Conservation (phyloP, 192 early-diverging fungal genomes). For the Paraglomus brasilianum region DNA sequence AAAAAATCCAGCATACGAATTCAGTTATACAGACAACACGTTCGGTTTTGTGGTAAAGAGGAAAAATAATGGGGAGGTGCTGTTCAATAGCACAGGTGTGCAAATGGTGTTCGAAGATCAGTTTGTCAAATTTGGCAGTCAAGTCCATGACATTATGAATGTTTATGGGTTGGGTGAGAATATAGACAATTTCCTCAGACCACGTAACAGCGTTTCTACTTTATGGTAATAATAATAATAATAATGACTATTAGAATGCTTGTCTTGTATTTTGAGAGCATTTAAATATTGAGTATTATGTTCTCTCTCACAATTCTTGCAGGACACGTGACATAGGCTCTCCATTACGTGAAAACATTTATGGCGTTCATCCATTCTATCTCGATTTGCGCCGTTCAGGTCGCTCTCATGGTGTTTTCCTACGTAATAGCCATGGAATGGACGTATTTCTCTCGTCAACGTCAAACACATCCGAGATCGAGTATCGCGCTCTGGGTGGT, state of each 20-base stretch:
- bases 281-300: not conserved
- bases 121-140: conserved; percentile 64
- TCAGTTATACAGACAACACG: conserved; percentile 33
- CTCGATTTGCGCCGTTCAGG: conserved; percentile 56
- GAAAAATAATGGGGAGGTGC: conserved; percentile 35
- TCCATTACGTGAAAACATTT: conserved; percentile 53
- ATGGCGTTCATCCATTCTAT: conserved; percentile 65
- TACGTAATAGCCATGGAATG: conserved; percentile 70
- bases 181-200: conserved; percentile 52
- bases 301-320: not conserved
- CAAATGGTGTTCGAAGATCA: conserved; percentile 61
- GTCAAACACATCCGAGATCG: conserved; percentile 45
- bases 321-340: conserved; percentile 44
- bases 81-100: conserved; percentile 44
- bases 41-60: conserved; percentile 47
- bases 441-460: conserved; percentile 47
- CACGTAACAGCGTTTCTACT: too few species aligned
- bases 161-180: conserved; percentile 70
- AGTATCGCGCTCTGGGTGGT: conserved; percentile 66
- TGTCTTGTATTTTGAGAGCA: conserved; percentile 33
- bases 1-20: not conserved
- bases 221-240: conserved; percentile 27
- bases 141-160: conserved; percentile 53
- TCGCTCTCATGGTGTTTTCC: conserved; percentile 46
- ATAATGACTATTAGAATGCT: conserved; percentile 30